Percentiles rank a stretch among this genome's conserved stretches.
phyloP scores from a whole-genome alignment of 2,329 filamentous ascomycete species.

The Diaporthe aspalathi region DNA sequence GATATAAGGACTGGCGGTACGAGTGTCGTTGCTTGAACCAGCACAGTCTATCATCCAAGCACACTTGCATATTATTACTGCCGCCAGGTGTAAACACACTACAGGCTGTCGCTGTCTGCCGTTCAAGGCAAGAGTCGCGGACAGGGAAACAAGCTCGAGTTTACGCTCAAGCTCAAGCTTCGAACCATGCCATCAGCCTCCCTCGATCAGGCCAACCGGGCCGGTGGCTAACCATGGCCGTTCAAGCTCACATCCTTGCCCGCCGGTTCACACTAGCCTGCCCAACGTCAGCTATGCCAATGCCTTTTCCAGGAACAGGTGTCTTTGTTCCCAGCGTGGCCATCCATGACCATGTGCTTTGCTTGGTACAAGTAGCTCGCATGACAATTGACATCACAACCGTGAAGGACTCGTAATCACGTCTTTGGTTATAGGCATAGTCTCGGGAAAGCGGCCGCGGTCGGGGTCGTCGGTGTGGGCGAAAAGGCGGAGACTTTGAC shows the following conservation, averaged over 20 bases:
- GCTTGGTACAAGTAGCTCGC: not conserved
- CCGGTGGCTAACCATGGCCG: constrained; percentile 8
- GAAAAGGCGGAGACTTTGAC: not conserved
- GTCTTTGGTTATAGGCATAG: not conserved
- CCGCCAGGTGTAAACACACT: too few relatives aligned
- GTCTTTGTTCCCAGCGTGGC: not conserved
- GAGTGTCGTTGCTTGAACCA: not conserved
- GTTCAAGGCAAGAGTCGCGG: not conserved
- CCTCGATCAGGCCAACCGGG: constrained; percentile 9
- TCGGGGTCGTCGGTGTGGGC: constrained; percentile 8
- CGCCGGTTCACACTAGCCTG: not conserved
- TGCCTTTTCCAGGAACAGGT: constrained; percentile 15
- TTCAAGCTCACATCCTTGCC: constrained; percentile 33
- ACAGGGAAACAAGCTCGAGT: constrained; percentile 19
- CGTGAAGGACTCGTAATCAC: constrained; percentile 21
- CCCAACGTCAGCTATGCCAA: not conserved
- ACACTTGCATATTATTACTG: not conserved
- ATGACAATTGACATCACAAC: constrained; percentile 10
- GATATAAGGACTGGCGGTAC: too few relatives aligned
- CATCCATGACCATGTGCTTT: not conserved
- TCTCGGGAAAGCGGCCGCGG: constrained; percentile 16
- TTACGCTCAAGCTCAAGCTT: constrained; percentile 29
- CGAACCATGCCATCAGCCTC: constrained; percentile 17
- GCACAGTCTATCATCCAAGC: not conserved
- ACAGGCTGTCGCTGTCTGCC: not conserved